Base-by-base conservation (phyloP, 352 stramenopile species). In the Phytopythium oedochilum region DNA sequence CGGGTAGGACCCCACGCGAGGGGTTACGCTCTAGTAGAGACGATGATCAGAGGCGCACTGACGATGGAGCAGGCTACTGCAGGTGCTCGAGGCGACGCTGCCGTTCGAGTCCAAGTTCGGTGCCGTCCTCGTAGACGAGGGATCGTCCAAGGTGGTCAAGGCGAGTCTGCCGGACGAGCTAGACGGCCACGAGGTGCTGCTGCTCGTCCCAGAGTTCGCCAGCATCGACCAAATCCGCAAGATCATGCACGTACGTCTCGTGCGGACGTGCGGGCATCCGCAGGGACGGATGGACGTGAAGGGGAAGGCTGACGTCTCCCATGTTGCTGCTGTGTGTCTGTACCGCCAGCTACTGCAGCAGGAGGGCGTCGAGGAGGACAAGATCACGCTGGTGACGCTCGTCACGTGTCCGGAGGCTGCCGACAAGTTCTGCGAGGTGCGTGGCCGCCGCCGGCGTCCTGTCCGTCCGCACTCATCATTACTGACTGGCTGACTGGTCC, bases 361-460 rank as follows among this genome's bases (percentile, higher is more conserved):
- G 23, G 64, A 87, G 56, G 82, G 82, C 28, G 84, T 90, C 0
- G 66, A 85, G 31, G 70, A 90, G 44, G 79, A 88, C 39, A 81
- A 92, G 55, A 86, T 94, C 40, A 90, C 83, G 25, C 66, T 94
- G 3, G 80, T 92, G 20, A 89, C 82, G 15, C 70, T 94, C 10
- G 78, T 92, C 11, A 94, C 82, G 29, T 89, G 80, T 50, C 84
- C 79, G 0, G 82, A 90, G 57, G 84, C 71, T n/a, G 82, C 82
- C 6, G 84, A 92, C 56, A 64, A 65, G 14, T 94, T 94, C 42
- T 92, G 84, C 70, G 76, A 89, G 61, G 81, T 87, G 55, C n/a
- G 26, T 69, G 26, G n/a, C n/a, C n/a, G n/a, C n/a, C n/a, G n/a
- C n/a, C n/a, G n/a, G n/a, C n/a, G n/a, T n/a, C n/a, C n/a, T n/a